Evolutionary conservation across 73 alveolate species (phyloP).

Genomic region (Symbiodinium natans): DNA sequence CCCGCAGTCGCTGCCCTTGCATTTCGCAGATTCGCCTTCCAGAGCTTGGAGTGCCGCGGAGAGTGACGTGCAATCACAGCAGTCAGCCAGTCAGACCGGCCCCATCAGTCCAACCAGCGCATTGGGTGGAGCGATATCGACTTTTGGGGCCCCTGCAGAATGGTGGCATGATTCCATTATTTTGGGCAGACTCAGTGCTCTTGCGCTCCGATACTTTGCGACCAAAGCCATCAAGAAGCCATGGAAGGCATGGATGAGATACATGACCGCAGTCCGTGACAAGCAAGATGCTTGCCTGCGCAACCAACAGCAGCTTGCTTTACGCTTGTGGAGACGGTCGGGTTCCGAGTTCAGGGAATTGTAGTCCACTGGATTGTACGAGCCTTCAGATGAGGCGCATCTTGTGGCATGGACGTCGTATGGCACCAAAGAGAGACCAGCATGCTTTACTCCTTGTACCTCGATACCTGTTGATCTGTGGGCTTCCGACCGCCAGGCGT

Average conservation of each 20-base stretch:
- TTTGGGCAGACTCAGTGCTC: slow-evolving; percentile 64
- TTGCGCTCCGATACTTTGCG: slow-evolving; percentile 66
- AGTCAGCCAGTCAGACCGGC: background rate
- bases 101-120: slow-evolving; percentile 7
- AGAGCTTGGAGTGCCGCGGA: background rate
- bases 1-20: background rate
- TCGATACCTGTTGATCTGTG: no score
- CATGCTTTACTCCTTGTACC: no score
- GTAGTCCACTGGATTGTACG: no score
- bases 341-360: background rate
- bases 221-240: slow-evolving; percentile 57
- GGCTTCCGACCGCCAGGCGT: slow-evolving; percentile 38
- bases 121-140: slow-evolving; percentile 52
- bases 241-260: slow-evolving; percentile 72
- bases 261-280: slow-evolving; percentile 20
- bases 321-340: slow-evolving; percentile 10
- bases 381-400: background rate
- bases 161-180: slow-evolving; percentile 94
- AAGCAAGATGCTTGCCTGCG: slow-evolving; percentile 12
- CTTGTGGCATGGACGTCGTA: slow-evolving; percentile 47
- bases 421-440: slow-evolving; percentile 17
- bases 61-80: background rate
- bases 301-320: slow-evolving; percentile 19
- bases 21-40: background rate
- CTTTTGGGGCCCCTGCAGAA: slow-evolving; percentile 75